Base-by-base conservation (phyloP, 805 yeast species). In the Wickerhamiella kurtzmanii region DNA sequence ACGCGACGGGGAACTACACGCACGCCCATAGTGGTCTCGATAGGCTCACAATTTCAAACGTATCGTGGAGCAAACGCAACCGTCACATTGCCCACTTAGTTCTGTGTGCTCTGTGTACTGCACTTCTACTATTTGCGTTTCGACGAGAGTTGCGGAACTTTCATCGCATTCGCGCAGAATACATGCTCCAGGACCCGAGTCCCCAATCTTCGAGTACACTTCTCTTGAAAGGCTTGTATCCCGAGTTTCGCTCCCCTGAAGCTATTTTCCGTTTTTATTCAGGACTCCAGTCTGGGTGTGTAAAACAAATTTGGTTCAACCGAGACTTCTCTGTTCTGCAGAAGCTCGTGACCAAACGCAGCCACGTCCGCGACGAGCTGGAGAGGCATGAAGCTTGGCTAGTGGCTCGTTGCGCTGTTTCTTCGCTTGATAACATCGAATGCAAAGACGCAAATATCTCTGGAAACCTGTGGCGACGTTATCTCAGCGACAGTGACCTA, bases 141-240 rank as follows among this genome's bases (percentile, higher is more conserved):
- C 54, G 73, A 1, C 62, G 66, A 39, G 95, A 87, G 56, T 62
- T 86, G 41, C 65, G 66, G 5, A 61, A 66, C 44, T 74, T 72
- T 52, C 70, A 74, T 22, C 65, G 65, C 37, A 70, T 78, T 36
- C 64, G 79, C 52, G 74, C 75, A 37, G 49, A 62, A 2, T 68
- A 66, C 48, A 55, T 75, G 42, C 59, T 51, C 63, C 54, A 42
- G 3, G 52, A 54, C 18, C 44, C 43, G 22, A 36, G 51, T 8
- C 53, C 51, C 6, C 45, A 52, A 8, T 35, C 54, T 9, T 45
- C 59, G 38, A 66, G 62, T 58, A 82, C 94, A 2, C 64, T 88
- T 48, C 69, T 87, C 45, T 66, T 88, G 50, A 78, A 85, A 19
- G 83, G 82, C 51, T 65, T 86, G 41, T 78, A 82, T 3, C 67